Evolutionary conservation across 1,139 yeast species (phyloP).

Genomic region (Sugiyamaella japonica): DNA sequence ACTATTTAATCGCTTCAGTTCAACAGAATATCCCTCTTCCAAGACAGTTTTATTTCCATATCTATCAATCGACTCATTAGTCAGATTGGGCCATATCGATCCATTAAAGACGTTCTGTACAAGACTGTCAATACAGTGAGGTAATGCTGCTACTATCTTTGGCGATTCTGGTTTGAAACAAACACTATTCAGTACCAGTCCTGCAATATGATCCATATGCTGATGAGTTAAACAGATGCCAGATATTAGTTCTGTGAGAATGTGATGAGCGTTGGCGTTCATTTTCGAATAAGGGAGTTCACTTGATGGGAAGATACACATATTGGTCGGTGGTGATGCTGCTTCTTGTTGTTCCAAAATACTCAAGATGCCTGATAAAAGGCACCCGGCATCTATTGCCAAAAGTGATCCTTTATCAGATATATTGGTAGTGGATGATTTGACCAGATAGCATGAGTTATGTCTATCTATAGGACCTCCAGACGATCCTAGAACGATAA

Average conservation of each 20-base stretch:
- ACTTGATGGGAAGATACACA: slow-evolving; percentile 19
- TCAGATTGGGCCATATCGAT: slow-evolving; percentile 75
- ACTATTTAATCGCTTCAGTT: slow-evolving; percentile 28
- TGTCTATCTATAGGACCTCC: slow-evolving; percentile 36
- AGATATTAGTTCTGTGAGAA: slow-evolving; percentile 36
- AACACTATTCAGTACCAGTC: slow-evolving; percentile 71
- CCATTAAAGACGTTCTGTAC: slow-evolving; percentile 67
- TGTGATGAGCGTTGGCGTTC: slow-evolving; percentile 40
- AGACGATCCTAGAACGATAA: slow-evolving; percentile 13
- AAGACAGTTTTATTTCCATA: slow-evolving; percentile 21
- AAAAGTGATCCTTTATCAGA: slow-evolving; percentile 42
- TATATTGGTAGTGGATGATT: slow-evolving; percentile 51
- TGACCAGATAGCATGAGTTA: slow-evolving; percentile 54
- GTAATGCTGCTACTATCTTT: slow-evolving; percentile 55
- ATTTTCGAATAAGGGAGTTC: slow-evolving; percentile 32
- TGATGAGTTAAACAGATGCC: slow-evolving; percentile 73
- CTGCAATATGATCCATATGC: slow-evolving; percentile 78
- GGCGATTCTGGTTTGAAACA: slow-evolving; percentile 44
- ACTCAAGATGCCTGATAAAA: slow-evolving; percentile 58
- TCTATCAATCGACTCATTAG: slow-evolving; percentile 40
- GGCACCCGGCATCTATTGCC: slow-evolving; percentile 80
- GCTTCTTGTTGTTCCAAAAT: slow-evolving; percentile 41
- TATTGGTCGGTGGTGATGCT: not conserved
- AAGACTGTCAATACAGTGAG: slow-evolving; percentile 54
- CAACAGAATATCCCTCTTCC: slow-evolving; percentile 18